phyloP scores from a whole-genome alignment of 768 basidiomycete genomes.

The Boletus bicolor region DNA sequence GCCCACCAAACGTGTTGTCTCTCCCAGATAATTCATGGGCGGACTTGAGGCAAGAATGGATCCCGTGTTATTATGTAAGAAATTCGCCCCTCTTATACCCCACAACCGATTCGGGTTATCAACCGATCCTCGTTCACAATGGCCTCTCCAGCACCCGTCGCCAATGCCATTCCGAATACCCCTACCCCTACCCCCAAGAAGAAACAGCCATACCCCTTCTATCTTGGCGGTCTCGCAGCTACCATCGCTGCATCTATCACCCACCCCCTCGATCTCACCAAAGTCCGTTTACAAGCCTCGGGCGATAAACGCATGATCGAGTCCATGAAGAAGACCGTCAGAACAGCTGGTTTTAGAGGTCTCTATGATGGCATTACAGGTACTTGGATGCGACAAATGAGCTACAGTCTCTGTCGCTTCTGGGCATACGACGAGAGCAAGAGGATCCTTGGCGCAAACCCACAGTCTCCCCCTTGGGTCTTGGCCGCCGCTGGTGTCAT shows the following conservation, averaged over 20 bases:
- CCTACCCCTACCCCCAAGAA: slow-evolving; percentile 24
- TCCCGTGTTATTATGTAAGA: slow-evolving; percentile 14
- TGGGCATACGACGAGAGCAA: slow-evolving; percentile 93
- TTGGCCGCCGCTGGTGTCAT: slow-evolving; percentile 80
- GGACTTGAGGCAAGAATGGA: neutral
- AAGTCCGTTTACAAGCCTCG: slow-evolving; percentile 87
- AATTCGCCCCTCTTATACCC: slow-evolving; percentile 8
- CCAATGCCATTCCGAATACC: slow-evolving; percentile 4
- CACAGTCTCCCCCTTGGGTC: slow-evolving; percentile 74
- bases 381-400: slow-evolving; percentile 91
- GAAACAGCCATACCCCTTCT: slow-evolving; percentile 83
- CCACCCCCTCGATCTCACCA: slow-evolving; percentile 86
- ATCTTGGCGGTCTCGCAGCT: slow-evolving; percentile 83
- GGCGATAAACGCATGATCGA: slow-evolving; percentile 90
- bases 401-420: slow-evolving; percentile 88
- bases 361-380: slow-evolving; percentile 85
- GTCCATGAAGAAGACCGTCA: slow-evolving; percentile 77
- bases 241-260: slow-evolving; percentile 88
- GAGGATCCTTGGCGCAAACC: slow-evolving; percentile 67
- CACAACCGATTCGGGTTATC: neutral
- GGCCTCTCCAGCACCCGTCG: slow-evolving; percentile 13
- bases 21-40: neutral
- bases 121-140: slow-evolving; percentile 9
- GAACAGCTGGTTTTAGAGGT: slow-evolving; percentile 69
- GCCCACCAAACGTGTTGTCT: neutral